Base-by-base conservation (phyloP, 1,139 yeast species). In the Nakaseomyces kungkrabaensis region DNA sequence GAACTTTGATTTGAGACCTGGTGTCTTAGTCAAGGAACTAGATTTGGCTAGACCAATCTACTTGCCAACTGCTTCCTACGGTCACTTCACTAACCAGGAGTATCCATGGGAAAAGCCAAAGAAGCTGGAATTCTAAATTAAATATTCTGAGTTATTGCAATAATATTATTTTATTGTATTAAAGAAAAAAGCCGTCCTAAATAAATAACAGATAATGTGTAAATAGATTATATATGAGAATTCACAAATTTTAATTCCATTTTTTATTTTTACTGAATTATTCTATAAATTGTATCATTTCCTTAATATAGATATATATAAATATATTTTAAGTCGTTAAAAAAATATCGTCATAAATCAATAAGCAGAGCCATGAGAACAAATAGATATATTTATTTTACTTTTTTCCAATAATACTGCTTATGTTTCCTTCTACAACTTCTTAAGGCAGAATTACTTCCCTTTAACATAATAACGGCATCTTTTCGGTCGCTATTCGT, bases 81-180 rank as follows among this genome's bases (percentile, higher is more conserved):
- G 98, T 70, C 99, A 92, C 77, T 92, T 92, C 85, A 94, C 99
- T 70, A 87, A 92, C 86, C 99, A 90, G 81, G 86, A 85, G 69
- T 85, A 87, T 81, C 77, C 96, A 66, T 92, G 98, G 98, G 98
- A 92, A 80, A 82, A 87, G 75, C 96, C 97, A 74, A 88, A 88
- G 79, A 77, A 79, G 72, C 85, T 92, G 74, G 76, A 78, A 69
- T 77, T 81, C 59, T 90, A 86, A 74, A 43, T 29, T 43, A 45
- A 34, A 46, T 43, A 37, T 37, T 37, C 40, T 37, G 25, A 22
- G 26, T 17, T 13, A 36, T 17, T 17, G n/a, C 7, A 36, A 36
- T n/a, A n/a, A 11, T 33, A 33, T 33, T n/a, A 9, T n/a, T 33
- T 33, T 29, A 29, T 29, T 29, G 31, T 29, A 29, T 29, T 7